A percentile compares a stretch with the other conserved stretches of the same genome.
Conservation (phyloP, 768 basidiomycete genomes). For the Multifurca ochricompacta region DNA sequence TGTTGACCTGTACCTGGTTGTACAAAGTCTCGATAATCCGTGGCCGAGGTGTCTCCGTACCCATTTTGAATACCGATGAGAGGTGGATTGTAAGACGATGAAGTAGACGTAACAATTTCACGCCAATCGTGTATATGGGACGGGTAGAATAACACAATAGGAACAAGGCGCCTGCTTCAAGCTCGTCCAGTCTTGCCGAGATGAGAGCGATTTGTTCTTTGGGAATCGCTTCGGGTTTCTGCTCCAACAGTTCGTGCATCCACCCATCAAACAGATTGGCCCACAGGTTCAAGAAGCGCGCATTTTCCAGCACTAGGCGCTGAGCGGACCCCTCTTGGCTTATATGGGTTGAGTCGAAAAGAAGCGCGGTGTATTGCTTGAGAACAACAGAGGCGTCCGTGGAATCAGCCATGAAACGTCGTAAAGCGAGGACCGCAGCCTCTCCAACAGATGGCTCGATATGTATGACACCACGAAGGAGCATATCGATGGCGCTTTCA, state of each 20-base stretch:
- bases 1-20: conserved; percentile 37
- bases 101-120: conserved; percentile 55
- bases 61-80: conserved; percentile 24
- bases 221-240: conserved; percentile 31
- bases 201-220: conserved; percentile 37
- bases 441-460: conserved; percentile 69
- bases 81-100: conserved; percentile 42
- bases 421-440: conserved; percentile 59
- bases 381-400: conserved; percentile 50
- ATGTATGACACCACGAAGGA: conserved; percentile 76
- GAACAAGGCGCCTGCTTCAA: conserved; percentile 70
- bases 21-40: conserved; percentile 48
- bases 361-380: conserved; percentile 55
- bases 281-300: conserved; percentile 68
- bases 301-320: conserved; percentile 58
- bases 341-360: conserved; percentile 64
- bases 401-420: conserved; percentile 61
- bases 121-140: conserved; percentile 49
- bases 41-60: conserved; percentile 25
- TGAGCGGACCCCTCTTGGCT: conserved; percentile 55
- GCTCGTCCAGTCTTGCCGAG: conserved; percentile 44
- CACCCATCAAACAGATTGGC: conserved; percentile 60
- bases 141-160: conserved; percentile 52
- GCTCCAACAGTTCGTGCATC: conserved; percentile 42
- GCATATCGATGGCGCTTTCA: conserved; percentile 63